Evolutionary conservation across 352 stramenopile species (phyloP).

Genomic region (Phytophthora citricola): DNA sequence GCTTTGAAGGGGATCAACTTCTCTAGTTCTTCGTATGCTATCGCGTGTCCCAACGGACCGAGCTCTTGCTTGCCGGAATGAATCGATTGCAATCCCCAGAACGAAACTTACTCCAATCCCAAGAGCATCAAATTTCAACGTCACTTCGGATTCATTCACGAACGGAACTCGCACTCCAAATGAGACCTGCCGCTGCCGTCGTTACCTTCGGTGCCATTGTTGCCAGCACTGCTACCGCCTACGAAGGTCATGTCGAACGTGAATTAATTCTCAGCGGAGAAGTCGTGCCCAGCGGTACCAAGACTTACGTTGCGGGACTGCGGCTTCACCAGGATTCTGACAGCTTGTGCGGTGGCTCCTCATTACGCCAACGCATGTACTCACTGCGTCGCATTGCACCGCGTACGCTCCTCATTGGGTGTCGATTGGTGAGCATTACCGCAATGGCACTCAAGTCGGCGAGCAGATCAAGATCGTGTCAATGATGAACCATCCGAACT

Average conservation of each 20-base stretch:
- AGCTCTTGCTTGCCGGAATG: conserved; percentile 1
- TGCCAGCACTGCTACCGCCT: not conserved
- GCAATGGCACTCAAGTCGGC: conserved; percentile 18
- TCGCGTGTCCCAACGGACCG: conserved; percentile 1
- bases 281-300: conserved; percentile 36
- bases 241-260: conserved; percentile 6
- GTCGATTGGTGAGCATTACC: conserved; percentile 12
- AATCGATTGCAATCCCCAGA: not conserved
- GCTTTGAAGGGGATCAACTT: not conserved
- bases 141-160: conserved; percentile 18
- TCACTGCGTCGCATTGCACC: conserved; percentile 18
- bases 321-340: conserved; percentile 6
- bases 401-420: conserved; percentile 3
- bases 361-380: conserved; percentile 20
- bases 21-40: not conserved
- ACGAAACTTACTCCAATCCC: not conserved
- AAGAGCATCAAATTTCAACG: not conserved
- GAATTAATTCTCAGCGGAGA: conserved; percentile 46
- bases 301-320: conserved; percentile 40
- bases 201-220: not conserved
- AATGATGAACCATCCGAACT: conserved; percentile 25
- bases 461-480: conserved; percentile 27
- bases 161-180: not conserved
- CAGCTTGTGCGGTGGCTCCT: conserved; percentile 20
- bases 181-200: conserved; percentile 1